Evolutionary conservation across 176 grass and related monocot genomes (phyloP).

Genomic region (Tillandsia fasciculata): DNA sequence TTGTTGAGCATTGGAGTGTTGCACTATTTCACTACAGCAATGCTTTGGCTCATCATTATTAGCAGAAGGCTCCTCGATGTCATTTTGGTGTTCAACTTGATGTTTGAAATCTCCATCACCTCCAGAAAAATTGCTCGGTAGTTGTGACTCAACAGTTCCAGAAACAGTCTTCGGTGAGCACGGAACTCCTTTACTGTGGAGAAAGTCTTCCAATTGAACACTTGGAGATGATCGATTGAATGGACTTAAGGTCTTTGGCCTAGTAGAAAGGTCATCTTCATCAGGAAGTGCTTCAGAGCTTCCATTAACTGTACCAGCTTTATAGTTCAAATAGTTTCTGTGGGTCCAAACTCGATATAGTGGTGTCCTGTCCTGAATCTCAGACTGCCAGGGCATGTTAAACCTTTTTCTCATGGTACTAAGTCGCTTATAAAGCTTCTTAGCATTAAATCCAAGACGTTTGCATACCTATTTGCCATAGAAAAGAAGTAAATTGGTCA

Average conservation of each 20-base stretch:
- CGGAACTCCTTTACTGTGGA: slow-evolving; percentile 29
- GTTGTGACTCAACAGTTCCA: slow-evolving; percentile 23
- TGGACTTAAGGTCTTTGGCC: slow-evolving; percentile 38
- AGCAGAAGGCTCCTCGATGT: slow-evolving; percentile 3
- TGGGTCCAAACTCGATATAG: slow-evolving; percentile 83
- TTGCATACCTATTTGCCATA: slow-evolving; percentile 55
- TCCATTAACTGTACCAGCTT: slow-evolving; percentile 39
- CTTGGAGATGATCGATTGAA: slow-evolving; percentile 23
- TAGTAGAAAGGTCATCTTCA: slow-evolving; percentile 25
- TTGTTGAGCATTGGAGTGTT: neutral
- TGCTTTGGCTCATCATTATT: slow-evolving; percentile 10
- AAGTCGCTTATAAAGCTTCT: slow-evolving; percentile 68
- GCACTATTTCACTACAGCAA: neutral
- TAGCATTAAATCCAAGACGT: slow-evolving; percentile 58
- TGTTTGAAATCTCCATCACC: slow-evolving; percentile 1
- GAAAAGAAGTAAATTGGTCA: slow-evolving; percentile 16
- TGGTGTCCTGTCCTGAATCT: slow-evolving; percentile 60
- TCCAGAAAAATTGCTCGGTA: slow-evolving; percentile 24
- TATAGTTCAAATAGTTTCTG: slow-evolving; percentile 46
- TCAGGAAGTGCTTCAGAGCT: slow-evolving; percentile 32
- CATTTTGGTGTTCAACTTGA: neutral
- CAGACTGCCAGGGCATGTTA: slow-evolving; percentile 59
- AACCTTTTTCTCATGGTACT: slow-evolving; percentile 58
- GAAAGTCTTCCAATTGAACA: slow-evolving; percentile 15
- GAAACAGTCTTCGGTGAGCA: slow-evolving; percentile 26